Base-by-base conservation (phyloP, 768 basidiomycete genomes). In the Kwoniella europaea region DNA sequence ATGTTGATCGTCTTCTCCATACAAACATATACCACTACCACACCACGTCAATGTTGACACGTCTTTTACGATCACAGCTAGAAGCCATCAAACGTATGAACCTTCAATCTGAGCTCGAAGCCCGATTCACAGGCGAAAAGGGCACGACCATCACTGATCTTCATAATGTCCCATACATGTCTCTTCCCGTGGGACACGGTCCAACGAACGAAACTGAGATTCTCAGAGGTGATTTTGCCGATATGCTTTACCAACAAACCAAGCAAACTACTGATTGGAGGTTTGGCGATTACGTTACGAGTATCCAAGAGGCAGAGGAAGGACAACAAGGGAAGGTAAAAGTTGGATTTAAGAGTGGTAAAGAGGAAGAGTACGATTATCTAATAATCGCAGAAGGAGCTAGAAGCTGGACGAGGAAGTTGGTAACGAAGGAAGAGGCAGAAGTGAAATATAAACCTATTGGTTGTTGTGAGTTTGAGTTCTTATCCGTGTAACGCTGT, bases 131-230 rank as follows among this genome's bases (percentile, higher is more conserved):
- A 22, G 65, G 46, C 2, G 80, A 82, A 64, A 46, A 63, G 41
- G 81, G 81, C 0, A 63, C 74, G 13, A 35, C 66, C 20, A 71
- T 81, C 27, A 69, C 78, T 53, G 73, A 72, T 20, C 15, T 60
- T 4, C 27, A 62, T 7, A 77, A 76, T 3, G 50, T 43, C 41
- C 50, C 43, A 1, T 74, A 71, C 20, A 78, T 68, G 4, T 18
- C 22, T 4, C 68, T 81, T 58, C 72, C 73, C 0, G 63, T 67
- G 22, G 62, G 59, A 7, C 44, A 65, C 10, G 60, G 64, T 10
- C 54, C 71, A n/a, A 79, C 77, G 1, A 63, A 63, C 41, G 80
- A 82, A 63, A 68, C 56, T 35, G 82, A 82, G 73, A 79, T 82
- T 35, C 65, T 80, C 20, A 63, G 82, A 10, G 80, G 80, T 5